Evolutionary conservation across 257 asterid species (phyloP).

Genomic region (Salvia rosmarinus): DNA sequence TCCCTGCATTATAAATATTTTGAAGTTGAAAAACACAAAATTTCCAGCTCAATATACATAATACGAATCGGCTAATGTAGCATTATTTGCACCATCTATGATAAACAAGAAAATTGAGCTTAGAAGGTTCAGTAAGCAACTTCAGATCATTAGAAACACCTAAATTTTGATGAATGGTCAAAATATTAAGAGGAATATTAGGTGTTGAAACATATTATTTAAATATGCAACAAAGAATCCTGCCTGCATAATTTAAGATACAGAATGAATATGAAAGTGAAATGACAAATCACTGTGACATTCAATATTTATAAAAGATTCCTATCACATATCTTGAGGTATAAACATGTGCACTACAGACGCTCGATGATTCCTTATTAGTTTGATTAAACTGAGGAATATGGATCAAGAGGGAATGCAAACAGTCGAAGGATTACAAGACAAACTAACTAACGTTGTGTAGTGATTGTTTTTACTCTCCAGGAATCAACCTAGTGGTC

Average conservation of each 20-base stretch:
- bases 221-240: background rate
- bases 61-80: background rate
- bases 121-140: background rate
- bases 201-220: slow-evolving; percentile 1
- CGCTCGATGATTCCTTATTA: background rate
- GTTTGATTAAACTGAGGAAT: background rate
- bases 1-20: slow-evolving; percentile 49
- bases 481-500: slow-evolving; percentile 14
- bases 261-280: no score
- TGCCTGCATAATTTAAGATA: no score
- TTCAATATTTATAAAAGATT: no score
- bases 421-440: background rate
- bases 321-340: no score
- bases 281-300: no score
- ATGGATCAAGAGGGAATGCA: background rate
- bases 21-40: background rate
- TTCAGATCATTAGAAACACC: slow-evolving; percentile 13
- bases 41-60: background rate
- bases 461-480: background rate
- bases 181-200: background rate
- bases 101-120: background rate
- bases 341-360: no score
- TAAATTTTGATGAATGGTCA: slow-evolving; percentile 10
- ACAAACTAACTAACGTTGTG: background rate
- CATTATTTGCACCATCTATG: background rate